Evolutionary conservation across 768 basidiomycete species (phyloP), one percentile per base, ranked within the genome.

Genomic region (Macrolepiota albuminosa): DNA sequence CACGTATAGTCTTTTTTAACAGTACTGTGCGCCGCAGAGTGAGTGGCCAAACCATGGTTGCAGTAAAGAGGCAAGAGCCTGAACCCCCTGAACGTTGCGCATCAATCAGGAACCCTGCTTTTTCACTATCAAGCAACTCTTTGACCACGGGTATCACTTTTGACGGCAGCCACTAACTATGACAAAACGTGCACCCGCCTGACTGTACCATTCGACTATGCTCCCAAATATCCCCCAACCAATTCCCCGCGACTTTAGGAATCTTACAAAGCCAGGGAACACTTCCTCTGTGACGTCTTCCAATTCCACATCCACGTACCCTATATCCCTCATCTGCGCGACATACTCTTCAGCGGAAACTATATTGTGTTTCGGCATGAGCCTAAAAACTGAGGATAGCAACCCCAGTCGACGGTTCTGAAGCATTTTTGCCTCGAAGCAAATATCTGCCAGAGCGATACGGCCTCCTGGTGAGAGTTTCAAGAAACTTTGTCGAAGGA

Each of bases 391-490:
- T 24, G 63, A 68, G 43, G 70, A 73, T 34, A 76, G 53, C 34
- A 71, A 60, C 21, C 68, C 67, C 10, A 67, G 69, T 58, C 58
- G 63, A 53, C 61, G 56, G 36, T 57, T 71, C 57, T 66, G 46
- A 8, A 76, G 62, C 18, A 69, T 59, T 2, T 62, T 52, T 4
- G 70, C 59, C 18, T 75, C 70, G 63, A 87, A 83, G 63, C 82
- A 82, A 43, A 88, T 81, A 64, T 89, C 88, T 3, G 83, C 85
- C 1, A 88, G 76, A 8, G 82, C 84, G 53, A 88, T 71, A 14
- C 73, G 69, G 11, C 87, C 86, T 4, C 81, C 81, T 5, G 76
- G 75, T 0, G 69, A 66, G 4, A 89, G 77, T 42, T 76, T 77
- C 4, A 39, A 53, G 63, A 80, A 76, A 3, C 76, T 70, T 67